Conservation (phyloP, 164 flowering plant genomes). For the Protea cynaroides region DNA sequence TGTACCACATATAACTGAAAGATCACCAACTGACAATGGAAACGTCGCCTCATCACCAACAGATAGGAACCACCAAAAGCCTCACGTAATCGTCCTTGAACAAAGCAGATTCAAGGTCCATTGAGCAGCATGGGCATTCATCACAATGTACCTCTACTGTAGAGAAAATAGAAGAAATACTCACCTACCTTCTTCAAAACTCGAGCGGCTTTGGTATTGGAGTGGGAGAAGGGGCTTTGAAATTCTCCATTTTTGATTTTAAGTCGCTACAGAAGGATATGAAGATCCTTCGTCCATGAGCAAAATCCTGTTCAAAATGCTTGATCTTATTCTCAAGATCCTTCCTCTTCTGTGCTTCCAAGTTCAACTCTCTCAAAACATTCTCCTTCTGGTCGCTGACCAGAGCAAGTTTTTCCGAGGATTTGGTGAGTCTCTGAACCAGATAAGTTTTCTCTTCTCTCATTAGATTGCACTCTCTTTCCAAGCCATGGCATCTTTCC, state of each 20-base stretch:
- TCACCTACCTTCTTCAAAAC: constrained; percentile 4
- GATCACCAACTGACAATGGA: too few relatives aligned
- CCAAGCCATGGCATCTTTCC: constrained; percentile 47
- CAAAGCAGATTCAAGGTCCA: too few relatives aligned
- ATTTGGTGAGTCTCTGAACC: constrained; percentile 30
- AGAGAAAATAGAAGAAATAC: too few relatives aligned
- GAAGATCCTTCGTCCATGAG: constrained; percentile 46
- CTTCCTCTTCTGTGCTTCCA: constrained; percentile 48
- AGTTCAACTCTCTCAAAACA: constrained; percentile 35
- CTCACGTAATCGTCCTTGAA: too few relatives aligned
- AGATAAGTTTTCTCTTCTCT: constrained; percentile 57
- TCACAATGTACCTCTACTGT: too few relatives aligned
- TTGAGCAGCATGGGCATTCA: too few relatives aligned
- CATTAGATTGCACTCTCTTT: constrained; percentile 47
- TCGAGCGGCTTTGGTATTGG: constrained; percentile 14
- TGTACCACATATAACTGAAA: too few relatives aligned
- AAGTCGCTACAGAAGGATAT: constrained; percentile 51
- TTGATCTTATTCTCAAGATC: constrained; percentile 58
- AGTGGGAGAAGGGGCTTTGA: constrained; percentile 21
- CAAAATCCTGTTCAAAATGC: constrained; percentile 51
- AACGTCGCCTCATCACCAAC: too few relatives aligned
- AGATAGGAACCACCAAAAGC: too few relatives aligned
- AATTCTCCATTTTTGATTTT: constrained; percentile 45
- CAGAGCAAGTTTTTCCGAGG: constrained; percentile 36
- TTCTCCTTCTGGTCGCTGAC: constrained; percentile 46